phyloP scores from a whole-genome alignment of 2,329 filamentous ascomycete genomes.

The Cadophora gregata region DNA sequence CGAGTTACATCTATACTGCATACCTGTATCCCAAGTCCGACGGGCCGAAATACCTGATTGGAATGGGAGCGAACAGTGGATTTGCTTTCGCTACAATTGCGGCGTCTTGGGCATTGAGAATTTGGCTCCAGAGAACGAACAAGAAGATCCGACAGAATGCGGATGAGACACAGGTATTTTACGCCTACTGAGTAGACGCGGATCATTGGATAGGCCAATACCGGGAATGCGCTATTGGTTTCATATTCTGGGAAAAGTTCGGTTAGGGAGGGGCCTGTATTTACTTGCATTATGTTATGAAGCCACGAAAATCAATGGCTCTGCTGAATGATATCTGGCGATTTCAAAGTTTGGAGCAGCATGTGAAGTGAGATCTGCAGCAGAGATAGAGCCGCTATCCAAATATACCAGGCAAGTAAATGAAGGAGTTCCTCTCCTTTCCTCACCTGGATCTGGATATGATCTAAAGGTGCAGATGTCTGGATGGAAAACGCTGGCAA shows the following conservation, averaged over 20 bases:
- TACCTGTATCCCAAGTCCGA: conserved; percentile 40
- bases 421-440: too few relatives aligned
- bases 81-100: conserved; percentile 45
- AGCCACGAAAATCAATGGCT: too few relatives aligned
- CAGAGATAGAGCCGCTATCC: too few relatives aligned
- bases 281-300: too few relatives aligned
- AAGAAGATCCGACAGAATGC: conserved; percentile 36
- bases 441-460: too few relatives aligned
- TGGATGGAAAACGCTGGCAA: background rate
- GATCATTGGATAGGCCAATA: background rate
- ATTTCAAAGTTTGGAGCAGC: too few relatives aligned
- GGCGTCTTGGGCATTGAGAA: conserved; percentile 45
- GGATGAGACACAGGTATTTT: conserved; percentile 25
- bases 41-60: conserved; percentile 44
- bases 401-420: too few relatives aligned
- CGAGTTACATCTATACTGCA: conserved; percentile 34
- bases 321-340: too few relatives aligned
- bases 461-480: too few relatives aligned
- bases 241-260: background rate
- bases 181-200: conserved; percentile 26
- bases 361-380: too few relatives aligned
- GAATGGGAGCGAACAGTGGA: conserved; percentile 42
- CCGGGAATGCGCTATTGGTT: background rate
- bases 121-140: conserved; percentile 45
- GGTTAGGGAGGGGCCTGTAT: too few relatives aligned